Evolutionary conservation across 495 filamentous ascomycete genomes (phyloP), one percentile per base, ranked within the genome.

Genomic region (Lasiosphaeriaceae sp.): DNA sequence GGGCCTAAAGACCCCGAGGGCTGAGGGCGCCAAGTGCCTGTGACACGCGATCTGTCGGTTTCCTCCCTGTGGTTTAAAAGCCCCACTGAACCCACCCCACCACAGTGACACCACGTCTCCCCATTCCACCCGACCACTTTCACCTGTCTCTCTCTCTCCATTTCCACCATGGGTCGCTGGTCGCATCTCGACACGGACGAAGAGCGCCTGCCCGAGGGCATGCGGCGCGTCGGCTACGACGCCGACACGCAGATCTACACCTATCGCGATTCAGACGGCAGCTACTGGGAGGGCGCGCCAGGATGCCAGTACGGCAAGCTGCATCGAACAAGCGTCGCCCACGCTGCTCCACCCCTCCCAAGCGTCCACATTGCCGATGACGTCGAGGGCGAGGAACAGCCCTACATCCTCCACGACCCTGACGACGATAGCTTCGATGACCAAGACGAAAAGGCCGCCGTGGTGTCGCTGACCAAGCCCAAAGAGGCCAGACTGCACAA

Each of bases 221-320:
- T 83, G 75, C 54, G 66, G 17, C 74, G 78, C 54, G 66, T 79
- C 24, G 78, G 74, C 61, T 83, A 83, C 66, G 80, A 83, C 60
- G 78, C 77, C 62, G 77, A 80, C 58, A 72, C 66, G 3, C 71
- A 80, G 54, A 66, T 61, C 20, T 81, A 82, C 68, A 76, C 72
- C 11, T 82, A 73, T 69, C 72, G 67, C 48, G 73, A 77, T 57
- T 44, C 58, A 17, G 65, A 76, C 44, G 74, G 74, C 21, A 60
- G 54, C 34, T 45, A 61, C 58, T 82, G 73, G 72, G 71, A 77
- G 61, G 69, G 71, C 31, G 71, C 71, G 2, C 69, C 77, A 1
- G 80, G 80, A 11, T 66, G 60, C 20, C 66, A 56, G 11, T 81
- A 80, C 61, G 80, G 80, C 26, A 43, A 58, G 41, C 68, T 82